These are phyloP conservation scores for Salvia sclarea DNA, from an alignment of 305 asterid genomes.

Conservation along the genomic window DNA sequence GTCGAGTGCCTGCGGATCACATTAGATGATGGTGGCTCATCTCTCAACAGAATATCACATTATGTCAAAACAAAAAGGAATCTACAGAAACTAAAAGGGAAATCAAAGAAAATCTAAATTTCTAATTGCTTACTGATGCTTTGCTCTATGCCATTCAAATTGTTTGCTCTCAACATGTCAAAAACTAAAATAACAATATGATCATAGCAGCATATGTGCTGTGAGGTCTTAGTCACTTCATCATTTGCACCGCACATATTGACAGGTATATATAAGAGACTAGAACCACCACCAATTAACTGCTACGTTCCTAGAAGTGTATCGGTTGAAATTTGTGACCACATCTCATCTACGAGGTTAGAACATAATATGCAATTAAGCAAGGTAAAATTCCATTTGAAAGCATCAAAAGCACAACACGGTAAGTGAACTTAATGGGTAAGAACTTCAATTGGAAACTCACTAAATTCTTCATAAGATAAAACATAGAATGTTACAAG, in stretches of 20 bases:
- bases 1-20: neutral
- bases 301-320: too few species aligned
- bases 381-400: slow-evolving; percentile 8
- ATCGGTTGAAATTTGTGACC: too few species aligned
- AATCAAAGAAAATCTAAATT: neutral
- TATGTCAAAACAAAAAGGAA: neutral
- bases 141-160: neutral
- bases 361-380: too few species aligned
- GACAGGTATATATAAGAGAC: too few species aligned
- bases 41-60: neutral
- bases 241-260: too few species aligned
- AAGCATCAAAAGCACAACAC: neutral
- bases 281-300: too few species aligned
- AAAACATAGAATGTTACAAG: neutral
- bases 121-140: neutral
- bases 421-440: neutral
- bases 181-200: neutral
- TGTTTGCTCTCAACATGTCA: neutral
- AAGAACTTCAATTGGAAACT: slow-evolving; percentile 1
- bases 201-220: neutral
- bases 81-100: neutral
- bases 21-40: neutral
- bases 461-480: neutral
- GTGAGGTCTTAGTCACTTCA: too few species aligned
- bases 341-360: too few species aligned